phyloP scores from a whole-genome alignment of 2,329 filamentous ascomycete genomes.

The Pseudogymnoascus sp. region DNA sequence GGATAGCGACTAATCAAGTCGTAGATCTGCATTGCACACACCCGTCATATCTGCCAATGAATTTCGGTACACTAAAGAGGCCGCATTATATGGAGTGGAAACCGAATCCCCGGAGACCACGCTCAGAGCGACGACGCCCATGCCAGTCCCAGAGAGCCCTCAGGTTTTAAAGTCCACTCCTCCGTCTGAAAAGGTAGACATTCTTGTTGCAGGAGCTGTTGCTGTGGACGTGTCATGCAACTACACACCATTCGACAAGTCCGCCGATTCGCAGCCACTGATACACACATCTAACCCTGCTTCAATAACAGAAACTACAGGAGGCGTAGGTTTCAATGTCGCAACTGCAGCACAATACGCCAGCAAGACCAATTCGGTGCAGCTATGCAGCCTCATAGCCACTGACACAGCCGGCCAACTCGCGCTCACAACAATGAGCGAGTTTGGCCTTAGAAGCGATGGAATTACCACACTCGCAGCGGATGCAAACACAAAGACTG shows the following conservation, averaged over 20 bases:
- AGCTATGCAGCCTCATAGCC: constrained; percentile 73
- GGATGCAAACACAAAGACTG: constrained; percentile 55
- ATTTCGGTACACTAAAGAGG: constrained; percentile 8
- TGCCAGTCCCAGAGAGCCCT: neutral
- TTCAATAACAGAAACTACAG: constrained; percentile 71
- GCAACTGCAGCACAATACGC: constrained; percentile 71
- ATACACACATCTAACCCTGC: constrained; percentile 42
- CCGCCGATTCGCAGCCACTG: constrained; percentile 20
- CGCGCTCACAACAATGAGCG: constrained; percentile 58
- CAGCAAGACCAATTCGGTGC: constrained; percentile 53
- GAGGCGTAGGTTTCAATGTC: constrained; percentile 89
- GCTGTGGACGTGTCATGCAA: constrained; percentile 85
- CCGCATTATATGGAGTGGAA: neutral
- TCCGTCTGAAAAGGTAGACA: constrained; percentile 39
- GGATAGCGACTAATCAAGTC: constrained; percentile 7
- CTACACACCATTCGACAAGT: constrained; percentile 37
- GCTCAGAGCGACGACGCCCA: neutral
- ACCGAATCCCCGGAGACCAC: neutral
- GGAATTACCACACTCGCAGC: constrained; percentile 40
- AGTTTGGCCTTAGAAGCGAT: constrained; percentile 55
- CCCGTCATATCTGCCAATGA: neutral
- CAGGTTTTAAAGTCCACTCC: neutral
- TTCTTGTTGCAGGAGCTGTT: constrained; percentile 86
- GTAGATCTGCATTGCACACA: constrained; percentile 6
- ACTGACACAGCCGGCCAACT: constrained; percentile 72